Base-by-base conservation (phyloP, 768 basidiomycete genomes). In the Strobilomyces confusus region DNA sequence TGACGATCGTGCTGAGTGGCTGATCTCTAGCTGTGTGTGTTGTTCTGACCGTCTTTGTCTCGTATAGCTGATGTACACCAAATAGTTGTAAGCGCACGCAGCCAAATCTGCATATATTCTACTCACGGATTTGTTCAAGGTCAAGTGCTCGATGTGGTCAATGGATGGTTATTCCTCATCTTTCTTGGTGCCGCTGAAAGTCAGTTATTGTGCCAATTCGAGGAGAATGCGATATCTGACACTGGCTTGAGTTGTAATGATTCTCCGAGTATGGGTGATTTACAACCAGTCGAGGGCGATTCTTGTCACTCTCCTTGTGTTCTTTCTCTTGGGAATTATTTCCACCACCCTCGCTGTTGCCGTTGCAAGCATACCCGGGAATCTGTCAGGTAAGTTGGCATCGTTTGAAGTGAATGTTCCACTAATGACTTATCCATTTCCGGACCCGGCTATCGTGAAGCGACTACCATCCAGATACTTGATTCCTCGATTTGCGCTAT, bases 151-250 rank as follows among this genome's bases (percentile, higher is more conserved):
- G 0, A 17, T 5, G 9, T 29, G 2, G 3, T 41, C 25, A 17
- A 9, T 20, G 20, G 5, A 9, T 58, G 55, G 47, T 12, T 19
- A 17, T 52, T 45, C 8, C 1, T 40, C 19, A 17, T 48, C 17
- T 57, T 57, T 26, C 1, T 48, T n/a, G 13, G 7, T 19, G 49
- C 49, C 1, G 57, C 57, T 7, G 25, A 54, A 20, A 12, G 54
- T 55, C 20, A 41, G 54, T 52, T 29, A 9, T 9, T 20, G 32
- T 14, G 4, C 6, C 2, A n/a, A n/a, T 13, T 33, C 13, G 11
- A 12, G 3, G 9, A 17, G 26, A 2, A 20, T 12, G 17, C 5
- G 19, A 20, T 20, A 5, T 11, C 23, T 25, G 22, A 30, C 25
- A 4, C 9, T 36, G 22, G 19, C 12, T 36, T 9, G 15, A 47